Base-by-base conservation (phyloP, 2,329 filamentous ascomycete genomes). In the Rosellinia necatrix region DNA sequence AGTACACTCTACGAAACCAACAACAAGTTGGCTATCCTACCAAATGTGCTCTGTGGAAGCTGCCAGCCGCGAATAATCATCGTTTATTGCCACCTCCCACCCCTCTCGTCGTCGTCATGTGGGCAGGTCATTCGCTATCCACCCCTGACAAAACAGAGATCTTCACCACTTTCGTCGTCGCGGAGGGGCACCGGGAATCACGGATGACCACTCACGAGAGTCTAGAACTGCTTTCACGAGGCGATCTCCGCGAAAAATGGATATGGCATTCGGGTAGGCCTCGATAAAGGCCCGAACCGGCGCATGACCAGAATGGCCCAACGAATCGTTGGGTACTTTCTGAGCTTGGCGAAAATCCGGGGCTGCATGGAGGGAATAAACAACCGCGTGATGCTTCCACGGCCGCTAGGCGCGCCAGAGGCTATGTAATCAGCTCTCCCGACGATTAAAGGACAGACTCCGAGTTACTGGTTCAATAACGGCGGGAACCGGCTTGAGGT, bases 131-230 rank as follows among this genome's bases (percentile, higher is more conserved):
- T 59, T 59, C 32, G 59, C 52, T 50, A 12, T 38, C 42, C 44
- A 5, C 4, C 19, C 40, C 50, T 55, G 50, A 51, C 41, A 47
- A 59, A 50, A 22, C 49, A 61, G 44, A 56, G 59, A 61, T 61
- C 59, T 53, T 61, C 59, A 37, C 56, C 49, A 47, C 22, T 55
- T 53, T 51, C 10, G 48, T 58, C 51, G n/a, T 15, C 34, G 24
- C 42, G 56, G 52, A 56, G 50, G 51, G 50, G 51, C 22, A 29
- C 37, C 9, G 17, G n/a, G 30, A 42, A 29, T 34, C 32, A n/a
- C 37, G 41, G 21, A 40, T 54, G 46, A 58, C 53, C 54, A 49
- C 46, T 32, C n/a, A 51, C 30, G 49, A 56, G 41, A 40, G 47
- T 43, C 30, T 29, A 38, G n/a, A 53, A 19, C 34, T 12, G 15